Base-by-base conservation (phyloP, 257 asterid genomes). In the Plectranthus barbatus region DNA sequence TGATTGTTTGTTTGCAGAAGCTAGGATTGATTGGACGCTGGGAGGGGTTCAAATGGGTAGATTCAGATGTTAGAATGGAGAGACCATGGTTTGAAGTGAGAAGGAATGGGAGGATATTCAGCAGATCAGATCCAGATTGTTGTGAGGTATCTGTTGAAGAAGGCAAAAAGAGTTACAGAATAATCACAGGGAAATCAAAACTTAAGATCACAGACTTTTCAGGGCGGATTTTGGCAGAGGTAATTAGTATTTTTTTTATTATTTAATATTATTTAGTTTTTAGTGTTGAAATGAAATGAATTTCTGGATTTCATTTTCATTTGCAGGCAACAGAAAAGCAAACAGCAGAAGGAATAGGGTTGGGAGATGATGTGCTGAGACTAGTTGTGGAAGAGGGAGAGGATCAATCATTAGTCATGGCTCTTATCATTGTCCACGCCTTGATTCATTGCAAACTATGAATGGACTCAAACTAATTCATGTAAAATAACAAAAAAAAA, bases 281-380 rank as follows among this genome's bases (percentile, higher is more conserved):
- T n/a, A n/a, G 31, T n/a, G 9, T 15, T n/a, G 7, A 9, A 39
- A 0, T 11, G 1, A 39, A 36, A 9, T 42, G 8, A n/a, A n/a
- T n/a, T n/a, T n/a, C n/a, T n/a, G n/a, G n/a, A n/a, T n/a, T n/a
- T n/a, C n/a, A n/a, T n/a, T n/a, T n/a, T n/a, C n/a, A n/a, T n/a
- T n/a, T 58, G 62, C 88, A 85, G 94, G 83, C 83, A 36, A 74
- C 46, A 39, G 73, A 63, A 53, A 89, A 89, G 65, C 73, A 60
- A 59, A 81, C 94, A 4, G 66, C 74, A 9, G 68, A 46, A 61
- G 95, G 95, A 59, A 84, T 86, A 67, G 34, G 57, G 0, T 77
- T 84, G 49, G 97, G 97, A 48, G 84, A 86, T 36, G 97, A 89
- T 81, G 97, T 89, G 2, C 33, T 86, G 42, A 83, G 71, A 10